Evolutionary conservation across 371 early-diverging fungal genomes (phyloP), one percentile per base, ranked within the genome.

Genomic region (Mortierella sp.): DNA sequence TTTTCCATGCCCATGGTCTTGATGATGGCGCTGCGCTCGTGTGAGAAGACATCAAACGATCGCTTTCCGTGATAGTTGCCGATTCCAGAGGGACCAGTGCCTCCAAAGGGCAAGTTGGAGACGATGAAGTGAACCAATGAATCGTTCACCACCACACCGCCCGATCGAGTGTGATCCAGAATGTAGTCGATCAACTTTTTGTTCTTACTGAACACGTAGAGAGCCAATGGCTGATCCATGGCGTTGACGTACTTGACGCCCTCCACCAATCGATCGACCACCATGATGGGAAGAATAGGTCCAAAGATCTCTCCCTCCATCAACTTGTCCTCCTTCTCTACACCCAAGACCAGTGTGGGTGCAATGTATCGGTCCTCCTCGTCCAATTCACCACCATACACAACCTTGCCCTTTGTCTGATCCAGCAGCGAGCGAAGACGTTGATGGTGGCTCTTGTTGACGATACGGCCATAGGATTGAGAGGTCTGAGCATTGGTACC

Each of bases 221-320:
- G 73, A 1, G 92, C 86, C 57, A 96, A 84, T 27, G 96, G 95
- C 54, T 83, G 79, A 47, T 84, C 85, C 25, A 82, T 80, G 31
- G 63, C 58, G 68, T 87, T 88, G 37, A 95, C 82, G 60, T 82
- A 82, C 14, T 78, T 79, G 54, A 95, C 79, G 16, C 90, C 92
- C 44, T 92, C 93, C 12, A 94, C 86, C 19, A 91, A 40, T 19
- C 77, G 73, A 28, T 88, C 86, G 44, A 89, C 86, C 19, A 86
- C 82, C 40, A 97, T 55, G 49, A 98, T 83, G 14, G 96, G 95
- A 58, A 97, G 79, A 52, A 97, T 79, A 2, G 98, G 98, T 10
- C 92, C 95, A 83, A 95, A 94, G 50, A 95, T 83, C 65, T 94
- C 94, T 19, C 85, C 82, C 22, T 83, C 59, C 92, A 94, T 90